Base-by-base conservation (phyloP, 306 rosid species). In the Lithocarpus polystachyus region DNA sequence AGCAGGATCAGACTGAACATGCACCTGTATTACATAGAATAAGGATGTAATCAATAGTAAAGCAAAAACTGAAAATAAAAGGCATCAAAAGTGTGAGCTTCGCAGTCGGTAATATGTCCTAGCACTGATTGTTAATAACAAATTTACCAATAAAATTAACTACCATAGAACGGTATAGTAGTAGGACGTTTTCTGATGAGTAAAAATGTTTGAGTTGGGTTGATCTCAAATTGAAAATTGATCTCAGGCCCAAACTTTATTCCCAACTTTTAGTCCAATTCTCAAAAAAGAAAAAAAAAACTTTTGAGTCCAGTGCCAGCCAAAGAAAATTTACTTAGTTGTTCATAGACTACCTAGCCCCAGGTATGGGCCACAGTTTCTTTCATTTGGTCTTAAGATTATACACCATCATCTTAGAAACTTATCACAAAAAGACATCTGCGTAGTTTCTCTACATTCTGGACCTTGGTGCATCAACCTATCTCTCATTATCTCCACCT, bases 1-100 rank as follows among this genome's bases (percentile, higher is more conserved):
- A 0, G 93, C 94, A 2, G 99, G 97, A 83, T 96, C 99, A 52
- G 99, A 91, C 82, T 96, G 99, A 69, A 96, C 99, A 17, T 94
- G 97, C 69, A 96, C 98, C 99, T 96, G 79, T 23, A 71, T 65
- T 51, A 35, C 71, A 1, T 26, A 72, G 43, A 74, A 75, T 51
- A 75, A 19, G 73, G 33, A 56, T 68, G 35, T 26, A 18, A 74
- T 35, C 3, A 8, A 29, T 24, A 19, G 10, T 1, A 12, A 35
- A 68, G n/a, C 14, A 26, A 26, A 68, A 68, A 35, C 15, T 2
- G 1, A 33, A 68, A 8, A 68, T 10, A 33, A 8, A 11, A 35
- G 40, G 52, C 52, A 18, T 18, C 22, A 67, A 33, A 65, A 67
- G 15, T 14, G 10, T 2, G 45, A 15, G 15, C 15, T 64, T 31